phyloP scores from a whole-genome alignment of 75 land plant species.

The Gnetum montanum region DNA sequence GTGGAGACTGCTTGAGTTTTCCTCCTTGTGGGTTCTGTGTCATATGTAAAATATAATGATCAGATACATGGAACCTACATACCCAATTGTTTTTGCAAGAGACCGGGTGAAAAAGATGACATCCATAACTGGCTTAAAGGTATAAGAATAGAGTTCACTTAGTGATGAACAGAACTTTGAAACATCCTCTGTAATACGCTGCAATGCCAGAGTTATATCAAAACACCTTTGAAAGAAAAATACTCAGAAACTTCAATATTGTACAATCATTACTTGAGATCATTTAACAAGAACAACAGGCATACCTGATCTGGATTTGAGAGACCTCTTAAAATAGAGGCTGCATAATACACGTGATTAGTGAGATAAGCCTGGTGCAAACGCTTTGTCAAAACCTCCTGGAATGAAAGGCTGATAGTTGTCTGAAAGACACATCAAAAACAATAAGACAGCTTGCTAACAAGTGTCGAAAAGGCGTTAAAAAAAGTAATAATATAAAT shows the following conservation, averaged over 20 bases:
- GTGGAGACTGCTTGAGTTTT: background rate
- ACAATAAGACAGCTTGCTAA: background rate
- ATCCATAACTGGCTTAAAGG: slow-evolving; percentile 38
- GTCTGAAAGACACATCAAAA: slow-evolving; percentile 13
- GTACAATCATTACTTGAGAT: too few species aligned
- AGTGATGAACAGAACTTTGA: slow-evolving; percentile 30
- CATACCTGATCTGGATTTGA: slow-evolving; percentile 36
- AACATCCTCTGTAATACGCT: slow-evolving; percentile 36
- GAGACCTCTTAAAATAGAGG: slow-evolving; percentile 26
- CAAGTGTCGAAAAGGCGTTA: background rate
- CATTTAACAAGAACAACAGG: too few species aligned
- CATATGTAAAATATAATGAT: background rate
- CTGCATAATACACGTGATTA: slow-evolving; percentile 28
- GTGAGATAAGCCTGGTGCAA: slow-evolving; percentile 27
- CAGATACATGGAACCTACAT: background rate
- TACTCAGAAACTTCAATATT: too few species aligned
- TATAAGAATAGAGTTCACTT: slow-evolving; percentile 38
- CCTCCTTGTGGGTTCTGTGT: background rate
- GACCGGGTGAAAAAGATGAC: slow-evolving; percentile 33
- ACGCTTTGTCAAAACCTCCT: slow-evolving; percentile 23
- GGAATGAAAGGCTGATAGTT: slow-evolving; percentile 27
- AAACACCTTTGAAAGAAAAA: too few species aligned
- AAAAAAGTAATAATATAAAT: too few species aligned
- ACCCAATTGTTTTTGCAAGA: slow-evolving; percentile 32
- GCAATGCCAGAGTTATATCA: slow-evolving; percentile 3